phyloP scores from a whole-genome alignment of 768 basidiomycete species.

The Phallus indusiatus region DNA sequence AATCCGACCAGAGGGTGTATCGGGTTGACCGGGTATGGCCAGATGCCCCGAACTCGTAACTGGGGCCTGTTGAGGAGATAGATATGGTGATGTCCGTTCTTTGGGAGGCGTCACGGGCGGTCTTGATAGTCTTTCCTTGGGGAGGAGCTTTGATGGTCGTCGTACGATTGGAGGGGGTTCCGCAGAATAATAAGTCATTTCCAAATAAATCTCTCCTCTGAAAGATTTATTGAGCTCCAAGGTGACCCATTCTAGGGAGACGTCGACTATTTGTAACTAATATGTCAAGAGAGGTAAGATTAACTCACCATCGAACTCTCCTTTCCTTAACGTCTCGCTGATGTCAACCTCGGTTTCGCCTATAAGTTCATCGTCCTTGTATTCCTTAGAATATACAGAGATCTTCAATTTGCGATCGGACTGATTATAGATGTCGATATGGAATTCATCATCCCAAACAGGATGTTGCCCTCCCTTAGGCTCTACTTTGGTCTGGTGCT shows the following conservation, averaged over 20 bases:
- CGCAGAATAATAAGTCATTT: slow-evolving; percentile 87
- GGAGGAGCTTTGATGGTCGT: slow-evolving; percentile 11
- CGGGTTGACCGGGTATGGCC: background rate
- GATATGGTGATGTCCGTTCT: slow-evolving; percentile 2
- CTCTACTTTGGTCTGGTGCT: slow-evolving; percentile 63
- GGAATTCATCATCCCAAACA: slow-evolving; percentile 84
- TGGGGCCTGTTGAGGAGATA: background rate
- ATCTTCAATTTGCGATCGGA: slow-evolving; percentile 49
- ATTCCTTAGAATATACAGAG: slow-evolving; percentile 74
- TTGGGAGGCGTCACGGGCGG: slow-evolving; percentile 6
- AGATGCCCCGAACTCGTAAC: background rate
- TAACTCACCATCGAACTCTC: slow-evolving; percentile 86
- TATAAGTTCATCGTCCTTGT: slow-evolving; percentile 60
- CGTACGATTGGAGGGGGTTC: slow-evolving; percentile 37
- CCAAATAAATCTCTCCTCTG: slow-evolving; percentile 82
- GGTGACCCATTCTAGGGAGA: slow-evolving; percentile 54
- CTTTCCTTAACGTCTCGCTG: slow-evolving; percentile 66
- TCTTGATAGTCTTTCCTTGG: slow-evolving; percentile 8
- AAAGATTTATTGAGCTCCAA: slow-evolving; percentile 50
- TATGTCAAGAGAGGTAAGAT: background rate
- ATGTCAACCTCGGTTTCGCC: slow-evolving; percentile 73
- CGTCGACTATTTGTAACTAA: background rate
- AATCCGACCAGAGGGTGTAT: background rate
- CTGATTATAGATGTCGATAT: slow-evolving; percentile 63
- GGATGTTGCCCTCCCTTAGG: slow-evolving; percentile 89